phyloP scores from a whole-genome alignment of 2,329 filamentous ascomycete species.

The Exophiala mesophila region DNA sequence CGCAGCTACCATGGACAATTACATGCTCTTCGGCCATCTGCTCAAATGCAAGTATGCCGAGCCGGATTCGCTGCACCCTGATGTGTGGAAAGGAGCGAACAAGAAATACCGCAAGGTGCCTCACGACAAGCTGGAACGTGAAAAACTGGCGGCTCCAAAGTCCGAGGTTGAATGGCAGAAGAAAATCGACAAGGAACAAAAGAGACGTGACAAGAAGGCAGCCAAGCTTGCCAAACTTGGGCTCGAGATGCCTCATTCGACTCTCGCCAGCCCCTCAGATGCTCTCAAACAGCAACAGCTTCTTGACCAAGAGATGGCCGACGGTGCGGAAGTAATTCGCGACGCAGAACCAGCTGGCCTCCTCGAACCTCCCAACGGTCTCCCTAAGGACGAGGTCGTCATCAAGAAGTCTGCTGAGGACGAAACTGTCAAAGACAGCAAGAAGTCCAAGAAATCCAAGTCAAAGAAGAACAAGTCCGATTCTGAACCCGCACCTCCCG shows the following conservation, averaged over 20 bases:
- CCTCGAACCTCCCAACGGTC: conserved; percentile 30
- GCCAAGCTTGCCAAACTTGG: conserved; percentile 73
- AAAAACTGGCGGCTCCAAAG: conserved; percentile 66
- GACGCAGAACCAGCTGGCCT: conserved; percentile 26
- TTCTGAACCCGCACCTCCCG: neutral
- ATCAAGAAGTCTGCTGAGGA: conserved; percentile 24
- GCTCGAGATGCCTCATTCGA: conserved; percentile 74
- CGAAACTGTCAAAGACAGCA: conserved; percentile 32
- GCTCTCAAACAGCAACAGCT: conserved; percentile 30
- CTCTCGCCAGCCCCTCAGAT: conserved; percentile 60
- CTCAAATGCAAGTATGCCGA: conserved; percentile 80
- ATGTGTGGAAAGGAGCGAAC: conserved; percentile 87
- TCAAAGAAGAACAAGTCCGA: conserved; percentile 2
- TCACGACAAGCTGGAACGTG: conserved; percentile 78
- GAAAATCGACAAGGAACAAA: conserved; percentile 68
- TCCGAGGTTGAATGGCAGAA: conserved; percentile 73
- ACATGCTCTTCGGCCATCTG: conserved; percentile 90
- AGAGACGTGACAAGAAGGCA: conserved; percentile 62
- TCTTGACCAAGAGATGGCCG: conserved; percentile 30
- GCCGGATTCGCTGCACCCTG: conserved; percentile 68
- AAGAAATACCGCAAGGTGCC: conserved; percentile 83
- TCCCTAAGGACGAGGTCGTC: conserved; percentile 27
- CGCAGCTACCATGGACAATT: conserved; percentile 94
- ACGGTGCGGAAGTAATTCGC: conserved; percentile 24
- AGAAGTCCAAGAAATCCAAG: conserved; percentile 30